These are phyloP conservation scores for Erigeron philadelphicus DNA, from an alignment of 140 eudicot genomes.

Conservation along the genomic window DNA sequence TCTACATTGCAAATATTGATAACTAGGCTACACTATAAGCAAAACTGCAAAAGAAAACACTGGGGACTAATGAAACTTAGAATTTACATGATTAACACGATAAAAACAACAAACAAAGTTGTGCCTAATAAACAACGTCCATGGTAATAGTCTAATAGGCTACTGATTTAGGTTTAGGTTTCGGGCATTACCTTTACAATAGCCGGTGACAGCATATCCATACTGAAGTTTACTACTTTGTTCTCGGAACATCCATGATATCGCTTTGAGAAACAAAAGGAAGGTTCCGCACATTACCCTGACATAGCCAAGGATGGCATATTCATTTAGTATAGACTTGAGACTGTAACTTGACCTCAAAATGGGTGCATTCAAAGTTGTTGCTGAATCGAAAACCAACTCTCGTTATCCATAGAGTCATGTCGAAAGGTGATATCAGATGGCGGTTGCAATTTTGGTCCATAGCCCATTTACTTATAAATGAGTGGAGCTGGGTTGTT, in stretches of 20 bases:
- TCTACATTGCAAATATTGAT: not conserved
- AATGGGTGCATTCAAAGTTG: not conserved
- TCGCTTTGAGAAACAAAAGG: conserved; percentile 1
- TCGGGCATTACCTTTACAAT: too few relatives aligned
- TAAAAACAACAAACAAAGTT: too few relatives aligned
- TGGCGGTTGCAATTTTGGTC: not conserved
- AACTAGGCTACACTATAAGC: too few relatives aligned
- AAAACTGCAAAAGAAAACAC: too few relatives aligned
- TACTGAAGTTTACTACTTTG: not conserved
- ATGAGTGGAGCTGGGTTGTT: not conserved
- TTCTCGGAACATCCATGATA: not conserved
- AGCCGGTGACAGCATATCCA: too few relatives aligned
- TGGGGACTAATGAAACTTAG: too few relatives aligned
- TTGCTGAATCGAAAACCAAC: not conserved
- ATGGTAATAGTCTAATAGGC: too few relatives aligned
- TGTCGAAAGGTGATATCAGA: not conserved
- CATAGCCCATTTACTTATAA: not conserved
- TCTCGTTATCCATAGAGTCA: not conserved
- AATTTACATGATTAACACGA: too few relatives aligned
- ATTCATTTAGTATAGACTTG: conserved; percentile 1
- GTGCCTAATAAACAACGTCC: too few relatives aligned
- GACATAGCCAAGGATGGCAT: not conserved
- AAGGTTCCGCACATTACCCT: conserved; percentile 11
- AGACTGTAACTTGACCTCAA: conserved; percentile 6
- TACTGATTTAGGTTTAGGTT: too few relatives aligned